Evolutionary conservation across 2,329 filamentous ascomycete genomes (phyloP).

Genomic region (Aspergillus fumigatiaffinis): DNA sequence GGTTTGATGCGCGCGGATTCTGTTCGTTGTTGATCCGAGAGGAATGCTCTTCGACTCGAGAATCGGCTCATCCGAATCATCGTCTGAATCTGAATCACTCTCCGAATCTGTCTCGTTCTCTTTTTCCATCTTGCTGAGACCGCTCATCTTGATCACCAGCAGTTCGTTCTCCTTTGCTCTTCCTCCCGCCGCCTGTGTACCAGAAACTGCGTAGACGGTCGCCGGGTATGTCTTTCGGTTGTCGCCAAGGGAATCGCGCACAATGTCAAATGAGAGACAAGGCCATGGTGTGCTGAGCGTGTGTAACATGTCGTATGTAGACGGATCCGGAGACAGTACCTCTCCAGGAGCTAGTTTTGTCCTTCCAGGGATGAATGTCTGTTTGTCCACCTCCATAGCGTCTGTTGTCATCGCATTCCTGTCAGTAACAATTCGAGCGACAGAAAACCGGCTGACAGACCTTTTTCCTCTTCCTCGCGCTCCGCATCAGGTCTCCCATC

Average conservation of each 20-base stretch:
- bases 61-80: conserved; percentile 78
- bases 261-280: conserved; percentile 90
- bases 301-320: conserved; percentile 98
- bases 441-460: conserved; percentile 40
- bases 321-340: conserved; percentile 82
- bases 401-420: conserved; percentile 39
- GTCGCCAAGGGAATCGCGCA: conserved; percentile 81
- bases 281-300: conserved; percentile 92
- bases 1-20: conserved; percentile 81
- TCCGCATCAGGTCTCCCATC: conserved; percentile 90
- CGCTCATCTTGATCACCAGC: conserved; percentile 94
- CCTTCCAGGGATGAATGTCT: conserved; percentile 92
- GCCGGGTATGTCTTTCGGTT: conserved; percentile 90
- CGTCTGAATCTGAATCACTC: conserved; percentile 65
- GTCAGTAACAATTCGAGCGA: conserved; percentile 11
- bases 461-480: conserved; percentile 78
- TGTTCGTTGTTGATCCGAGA: conserved; percentile 82
- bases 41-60: conserved; percentile 90
- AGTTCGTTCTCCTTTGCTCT: conserved; percentile 83
- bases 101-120: conserved; percentile 66
- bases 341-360: conserved; percentile 88
- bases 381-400: conserved; percentile 89
- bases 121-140: conserved; percentile 80
- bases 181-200: conserved; percentile 79
- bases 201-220: conserved; percentile 90